phyloP scores from a whole-genome alignment of 805 yeast species.

The Wickerhamomyces pijperi region DNA sequence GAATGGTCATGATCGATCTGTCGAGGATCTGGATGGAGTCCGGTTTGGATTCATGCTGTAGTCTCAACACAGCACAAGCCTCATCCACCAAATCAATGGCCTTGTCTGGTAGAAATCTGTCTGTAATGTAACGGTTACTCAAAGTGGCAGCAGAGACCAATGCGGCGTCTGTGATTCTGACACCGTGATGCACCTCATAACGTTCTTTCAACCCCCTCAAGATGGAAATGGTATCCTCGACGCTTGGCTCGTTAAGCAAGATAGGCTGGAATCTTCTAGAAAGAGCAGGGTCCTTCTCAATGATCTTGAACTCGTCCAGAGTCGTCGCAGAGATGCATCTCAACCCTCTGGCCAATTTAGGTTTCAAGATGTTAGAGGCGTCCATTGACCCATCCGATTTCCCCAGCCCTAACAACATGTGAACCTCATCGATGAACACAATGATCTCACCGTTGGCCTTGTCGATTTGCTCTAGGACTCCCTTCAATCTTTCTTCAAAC shows the following conservation, averaged over 20 bases:
- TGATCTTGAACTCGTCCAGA: slow-evolving; percentile 85
- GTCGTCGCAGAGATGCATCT: slow-evolving; percentile 97
- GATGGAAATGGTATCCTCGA: slow-evolving; percentile 83
- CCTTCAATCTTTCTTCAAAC: slow-evolving; percentile 81
- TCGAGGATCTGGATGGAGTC: slow-evolving; percentile 87
- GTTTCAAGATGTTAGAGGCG: slow-evolving; percentile 87
- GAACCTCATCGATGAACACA: slow-evolving; percentile 84
- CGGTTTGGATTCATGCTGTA: slow-evolving; percentile 96
- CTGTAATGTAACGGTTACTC: slow-evolving; percentile 83
- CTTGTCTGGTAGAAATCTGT: slow-evolving; percentile 87
- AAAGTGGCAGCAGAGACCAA: slow-evolving; percentile 88
- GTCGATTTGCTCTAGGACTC: slow-evolving; percentile 74
- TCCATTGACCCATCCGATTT: slow-evolving; percentile 93
- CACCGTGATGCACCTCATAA: slow-evolving; percentile 97
- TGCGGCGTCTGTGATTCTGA: slow-evolving; percentile 84
- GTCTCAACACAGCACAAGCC: slow-evolving; percentile 87
- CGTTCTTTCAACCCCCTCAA: slow-evolving; percentile 87
- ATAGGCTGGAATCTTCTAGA: slow-evolving; percentile 93
- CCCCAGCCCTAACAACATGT: slow-evolving; percentile 80
- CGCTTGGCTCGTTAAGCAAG: slow-evolving; percentile 75
- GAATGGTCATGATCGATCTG: slow-evolving; percentile 83
- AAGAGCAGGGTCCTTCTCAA: slow-evolving; percentile 92
- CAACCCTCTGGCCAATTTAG: slow-evolving; percentile 87
- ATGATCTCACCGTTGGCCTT: slow-evolving; percentile 66
- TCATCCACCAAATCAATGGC: slow-evolving; percentile 96